Percentiles rank a stretch among this genome's conserved stretches.
Evolutionary conservation across 352 stramenopile species (phyloP).

Genomic region (Phytophthora ramorum): DNA sequence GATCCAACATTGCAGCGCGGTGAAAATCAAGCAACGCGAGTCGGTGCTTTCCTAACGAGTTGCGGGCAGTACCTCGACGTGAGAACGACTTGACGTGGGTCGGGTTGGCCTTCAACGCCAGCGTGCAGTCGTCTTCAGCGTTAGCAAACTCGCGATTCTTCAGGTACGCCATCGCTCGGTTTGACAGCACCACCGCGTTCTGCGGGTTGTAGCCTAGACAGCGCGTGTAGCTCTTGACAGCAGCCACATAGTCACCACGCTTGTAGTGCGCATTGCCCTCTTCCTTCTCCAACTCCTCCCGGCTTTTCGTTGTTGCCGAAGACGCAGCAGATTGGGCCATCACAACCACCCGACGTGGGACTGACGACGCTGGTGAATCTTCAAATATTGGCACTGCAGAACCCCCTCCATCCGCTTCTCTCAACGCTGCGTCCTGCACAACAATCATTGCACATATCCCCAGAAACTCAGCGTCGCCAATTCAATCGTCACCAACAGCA

Average conservation of each 20-base stretch:
- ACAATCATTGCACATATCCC: background rate
- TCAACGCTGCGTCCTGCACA: slow-evolving; percentile 54
- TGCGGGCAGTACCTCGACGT: slow-evolving; percentile 85
- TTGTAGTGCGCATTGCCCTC: slow-evolving; percentile 95
- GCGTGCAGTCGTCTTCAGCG: slow-evolving; percentile 92
- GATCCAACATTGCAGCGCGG: slow-evolving; percentile 61
- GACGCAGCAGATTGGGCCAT: slow-evolving; percentile 4
- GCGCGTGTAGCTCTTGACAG: slow-evolving; percentile 91
- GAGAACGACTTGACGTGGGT: slow-evolving; percentile 88
- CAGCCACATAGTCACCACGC: slow-evolving; percentile 83
- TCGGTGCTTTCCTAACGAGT: slow-evolving; percentile 86
- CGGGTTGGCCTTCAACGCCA: slow-evolving; percentile 80
- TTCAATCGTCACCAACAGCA: background rate
- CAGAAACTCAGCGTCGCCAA: background rate
- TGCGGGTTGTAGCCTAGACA: slow-evolving; percentile 76
- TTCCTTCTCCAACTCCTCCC: slow-evolving; percentile 82
- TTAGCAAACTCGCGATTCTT: slow-evolving; percentile 88
- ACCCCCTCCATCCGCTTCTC: slow-evolving; percentile 43
- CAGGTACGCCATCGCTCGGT: slow-evolving; percentile 91
- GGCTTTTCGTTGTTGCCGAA: slow-evolving; percentile 24
- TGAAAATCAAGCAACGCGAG: slow-evolving; percentile 88
- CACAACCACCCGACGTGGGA: slow-evolving; percentile 10
- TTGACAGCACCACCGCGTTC: slow-evolving; percentile 87
- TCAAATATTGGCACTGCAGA: background rate
- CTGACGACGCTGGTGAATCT: background rate